Percentiles rank a stretch among this genome's conserved stretches.
Conservation (phyloP, 192 early-diverging fungal genomes). For the Pilaira anomala region DNA sequence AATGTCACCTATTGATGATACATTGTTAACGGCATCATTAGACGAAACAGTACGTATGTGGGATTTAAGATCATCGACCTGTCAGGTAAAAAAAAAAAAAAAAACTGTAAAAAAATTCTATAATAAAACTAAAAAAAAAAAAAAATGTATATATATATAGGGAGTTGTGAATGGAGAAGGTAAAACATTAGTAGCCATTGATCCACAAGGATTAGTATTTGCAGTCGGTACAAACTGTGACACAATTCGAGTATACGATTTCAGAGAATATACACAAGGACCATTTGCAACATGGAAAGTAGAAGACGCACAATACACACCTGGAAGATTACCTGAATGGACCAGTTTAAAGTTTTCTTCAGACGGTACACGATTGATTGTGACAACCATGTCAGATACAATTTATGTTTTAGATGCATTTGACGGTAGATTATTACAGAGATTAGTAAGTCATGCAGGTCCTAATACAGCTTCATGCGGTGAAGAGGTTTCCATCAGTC, state of each 20-base stretch:
- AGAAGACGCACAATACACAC: conserved; percentile 22
- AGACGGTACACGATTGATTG: conserved; percentile 70
- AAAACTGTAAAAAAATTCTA: not conserved
- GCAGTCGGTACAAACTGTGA: conserved; percentile 54
- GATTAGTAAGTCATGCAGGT: conserved; percentile 44
- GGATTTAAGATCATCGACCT: conserved; percentile 69
- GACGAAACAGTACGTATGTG: conserved; percentile 82
- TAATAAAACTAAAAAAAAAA: no score
- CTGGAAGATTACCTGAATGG: conserved; percentile 37
- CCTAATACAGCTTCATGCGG: conserved; percentile 30
- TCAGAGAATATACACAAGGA: conserved; percentile 42
- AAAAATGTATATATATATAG: no score
- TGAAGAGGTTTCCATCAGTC: conserved; percentile 61
- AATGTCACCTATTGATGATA: conserved; percentile 80
- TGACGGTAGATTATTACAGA: conserved; percentile 41
- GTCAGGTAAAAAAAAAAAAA: conserved; percentile 47
- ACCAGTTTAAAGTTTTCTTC: conserved; percentile 69
- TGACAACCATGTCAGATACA: conserved; percentile 57
- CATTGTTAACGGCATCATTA: conserved; percentile 74
- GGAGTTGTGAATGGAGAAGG: conserved; percentile 38
- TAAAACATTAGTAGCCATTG: conserved; percentile 64
- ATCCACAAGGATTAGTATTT: conserved; percentile 79
- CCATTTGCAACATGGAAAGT: conserved; percentile 45
- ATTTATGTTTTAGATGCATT: conserved; percentile 72
- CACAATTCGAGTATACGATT: conserved; percentile 68